Conservation (phyloP, 768 basidiomycete species). For the Termitomyces sp. region DNA sequence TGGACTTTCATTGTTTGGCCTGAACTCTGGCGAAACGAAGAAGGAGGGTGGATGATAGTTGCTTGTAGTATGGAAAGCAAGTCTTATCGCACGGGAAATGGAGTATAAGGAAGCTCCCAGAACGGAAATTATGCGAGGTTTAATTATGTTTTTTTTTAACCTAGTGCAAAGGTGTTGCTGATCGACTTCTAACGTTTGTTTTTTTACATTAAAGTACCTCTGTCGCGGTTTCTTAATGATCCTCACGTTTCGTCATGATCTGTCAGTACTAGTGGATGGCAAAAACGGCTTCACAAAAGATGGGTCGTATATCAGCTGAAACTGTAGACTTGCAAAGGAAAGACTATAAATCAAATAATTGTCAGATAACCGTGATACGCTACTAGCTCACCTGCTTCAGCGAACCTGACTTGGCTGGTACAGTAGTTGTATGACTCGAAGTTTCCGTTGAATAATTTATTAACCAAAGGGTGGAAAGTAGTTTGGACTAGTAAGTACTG, state of each 20-base stretch:
- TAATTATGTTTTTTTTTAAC: not conserved
- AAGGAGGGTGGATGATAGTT: slow-evolving; percentile 5
- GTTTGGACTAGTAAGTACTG: too few relatives aligned
- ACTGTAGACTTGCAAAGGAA: too few relatives aligned
- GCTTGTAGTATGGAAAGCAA: too few relatives aligned
- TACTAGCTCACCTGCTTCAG: too few relatives aligned
- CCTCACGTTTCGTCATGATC: not conserved
- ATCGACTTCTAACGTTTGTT: not conserved
- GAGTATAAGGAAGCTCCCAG: not conserved
- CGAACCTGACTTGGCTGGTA: too few relatives aligned
- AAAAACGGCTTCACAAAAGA: too few relatives aligned
- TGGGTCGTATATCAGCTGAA: too few relatives aligned
- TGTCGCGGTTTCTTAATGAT: not conserved
- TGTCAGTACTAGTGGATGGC: not conserved
- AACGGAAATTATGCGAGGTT: not conserved
- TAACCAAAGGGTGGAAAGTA: too few relatives aligned
- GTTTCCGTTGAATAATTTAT: too few relatives aligned
- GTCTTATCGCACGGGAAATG: not conserved
- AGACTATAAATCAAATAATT: not conserved
- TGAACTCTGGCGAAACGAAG: slow-evolving; percentile 5
- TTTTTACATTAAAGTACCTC: too few relatives aligned
- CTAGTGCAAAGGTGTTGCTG: not conserved
- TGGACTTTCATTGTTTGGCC: slow-evolving; percentile 2
- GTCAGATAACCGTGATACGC: too few relatives aligned
- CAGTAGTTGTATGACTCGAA: too few relatives aligned